Base-by-base conservation (phyloP, 805 yeast genomes). In the Metschnikowia sp. region DNA sequence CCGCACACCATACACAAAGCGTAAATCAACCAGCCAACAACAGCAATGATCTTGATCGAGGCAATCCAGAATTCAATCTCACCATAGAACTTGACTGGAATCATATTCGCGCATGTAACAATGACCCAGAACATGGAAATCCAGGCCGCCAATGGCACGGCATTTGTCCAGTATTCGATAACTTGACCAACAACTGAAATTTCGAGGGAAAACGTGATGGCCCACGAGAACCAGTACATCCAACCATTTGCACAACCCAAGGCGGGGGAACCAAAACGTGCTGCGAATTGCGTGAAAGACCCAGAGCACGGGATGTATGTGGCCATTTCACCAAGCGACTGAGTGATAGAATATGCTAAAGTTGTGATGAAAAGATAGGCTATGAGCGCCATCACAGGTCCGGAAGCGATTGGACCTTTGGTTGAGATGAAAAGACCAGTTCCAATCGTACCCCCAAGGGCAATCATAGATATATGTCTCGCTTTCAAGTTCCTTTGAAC, bases 291-390 rank as follows among this genome's bases (percentile, higher is more conserved):
- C 30, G 86, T 78, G 65, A 84, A 83, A 0, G 88, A 82, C 46
- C 83, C 83, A 5, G 84, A 70, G 36, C 83, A 78, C 8, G 91
- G 91, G 13, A 85, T 81, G 54, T 76, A 82, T 9, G 90, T 84
- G 42, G 90, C 89, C 91, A 86, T 83, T 64, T 86, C 92, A 58
- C 90, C 91, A 47, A 86, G 68, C 3, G 85, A 77, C 61, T 84
- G 90, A 18, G 87, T 81, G 43, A 85, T 86, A 11, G 79, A 75
- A 58, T 72, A 83, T 0, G 83, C 88, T 39, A 86, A 59, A 1
- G 84, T 63, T 33, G 85, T 88, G 76, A 84, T 82, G 63, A 83
- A 83, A 13, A 81, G 41, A 57, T 81, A 86, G 2, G 88, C 77
- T 40, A 86, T 80, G 28, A 86, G 65, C 4, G 87, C 69, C 44